Conservation (phyloP, 345 rosid genomes). For the Lepidium didymum region DNA sequence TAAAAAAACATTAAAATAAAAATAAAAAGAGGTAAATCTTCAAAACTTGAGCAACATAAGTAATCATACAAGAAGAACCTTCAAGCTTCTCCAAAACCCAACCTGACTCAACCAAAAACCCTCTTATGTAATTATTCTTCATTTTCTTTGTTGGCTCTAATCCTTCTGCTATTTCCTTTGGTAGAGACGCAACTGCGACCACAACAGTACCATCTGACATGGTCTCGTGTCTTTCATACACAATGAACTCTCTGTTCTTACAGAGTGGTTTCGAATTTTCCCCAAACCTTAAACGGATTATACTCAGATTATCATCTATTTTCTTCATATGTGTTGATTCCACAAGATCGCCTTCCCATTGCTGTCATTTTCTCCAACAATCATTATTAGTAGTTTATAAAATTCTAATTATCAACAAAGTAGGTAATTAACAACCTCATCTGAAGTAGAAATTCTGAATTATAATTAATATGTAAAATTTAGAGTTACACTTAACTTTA, state of each 20-base stretch:
- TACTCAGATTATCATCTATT: conserved; percentile 64
- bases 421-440: not conserved
- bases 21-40: not conserved
- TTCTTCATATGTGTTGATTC: conserved; percentile 66
- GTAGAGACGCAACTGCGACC: conserved; percentile 74
- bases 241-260: conserved; percentile 68
- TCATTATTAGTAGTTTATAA: not conserved
- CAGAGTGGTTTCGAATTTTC: conserved; percentile 67
- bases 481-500: not conserved
- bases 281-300: conserved; percentile 58
- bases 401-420: not conserved
- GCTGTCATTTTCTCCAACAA: conserved; percentile 35
- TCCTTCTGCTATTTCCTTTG: conserved; percentile 74
- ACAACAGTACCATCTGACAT: conserved; percentile 87
- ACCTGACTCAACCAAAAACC: conserved; percentile 66
- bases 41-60: conserved; percentile 67
- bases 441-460: not conserved
- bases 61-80: conserved; percentile 59
- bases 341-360: conserved; percentile 78
- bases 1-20: not conserved
- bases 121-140: conserved; percentile 56
- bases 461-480: too few species aligned
- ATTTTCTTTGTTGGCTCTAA: conserved; percentile 46
- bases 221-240: conserved; percentile 72
- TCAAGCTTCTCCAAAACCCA: conserved; percentile 88